These are phyloP conservation scores for Phyllosticta citribraziliensis DNA, from an alignment of 2,329 filamentous ascomycete species.

Conservation along the genomic window DNA sequence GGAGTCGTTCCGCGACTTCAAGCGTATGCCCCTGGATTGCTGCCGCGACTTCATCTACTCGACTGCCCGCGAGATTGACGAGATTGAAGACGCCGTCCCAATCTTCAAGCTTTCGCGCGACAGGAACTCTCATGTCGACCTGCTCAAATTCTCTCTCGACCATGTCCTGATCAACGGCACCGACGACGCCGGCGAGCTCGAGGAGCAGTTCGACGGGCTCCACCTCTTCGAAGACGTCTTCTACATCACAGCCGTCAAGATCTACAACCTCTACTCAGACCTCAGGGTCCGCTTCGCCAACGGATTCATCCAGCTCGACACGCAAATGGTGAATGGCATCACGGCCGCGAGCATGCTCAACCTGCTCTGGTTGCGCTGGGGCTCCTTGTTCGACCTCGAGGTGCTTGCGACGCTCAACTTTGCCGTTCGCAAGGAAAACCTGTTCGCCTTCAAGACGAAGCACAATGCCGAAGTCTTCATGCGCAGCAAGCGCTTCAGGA, in stretches of 20 bases:
- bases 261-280: background rate
- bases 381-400: background rate
- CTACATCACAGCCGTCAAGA: slow-evolving; percentile 1
- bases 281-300: background rate
- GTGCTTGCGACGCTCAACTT: slow-evolving; percentile 2
- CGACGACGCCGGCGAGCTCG: background rate
- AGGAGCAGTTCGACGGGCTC: background rate
- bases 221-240: background rate
- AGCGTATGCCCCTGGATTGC: slow-evolving; percentile 2
- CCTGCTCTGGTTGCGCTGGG: background rate
- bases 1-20: background rate
- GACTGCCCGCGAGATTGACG: background rate
- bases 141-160: background rate
- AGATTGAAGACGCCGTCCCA: background rate
- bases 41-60: slow-evolving; percentile 2
- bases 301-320: background rate
- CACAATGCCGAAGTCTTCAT: slow-evolving; percentile 1
- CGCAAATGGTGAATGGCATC: background rate
- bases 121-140: background rate
- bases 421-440: slow-evolving; percentile 1
- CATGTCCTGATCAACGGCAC: background rate
- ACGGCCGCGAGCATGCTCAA: background rate
- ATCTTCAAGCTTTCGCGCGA: background rate
- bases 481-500: background rate
- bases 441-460: background rate